phyloP scores from a whole-genome alignment of 148 eudicot species.

The Chenopodium quinoa region DNA sequence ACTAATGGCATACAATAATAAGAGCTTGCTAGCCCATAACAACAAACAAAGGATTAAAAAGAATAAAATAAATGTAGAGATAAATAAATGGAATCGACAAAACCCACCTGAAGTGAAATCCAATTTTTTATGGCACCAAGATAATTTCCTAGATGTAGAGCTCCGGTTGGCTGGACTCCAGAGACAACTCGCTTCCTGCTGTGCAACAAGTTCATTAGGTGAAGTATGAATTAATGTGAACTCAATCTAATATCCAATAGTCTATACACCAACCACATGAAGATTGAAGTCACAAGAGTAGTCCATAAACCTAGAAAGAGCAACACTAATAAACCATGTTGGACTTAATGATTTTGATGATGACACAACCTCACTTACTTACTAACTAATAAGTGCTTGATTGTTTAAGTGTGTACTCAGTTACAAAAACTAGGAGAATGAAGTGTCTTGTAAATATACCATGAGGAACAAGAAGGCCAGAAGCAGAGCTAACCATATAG shows the following conservation, averaged over 20 bases:
- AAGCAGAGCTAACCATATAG: too few relatives aligned
- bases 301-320: background rate
- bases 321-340: background rate
- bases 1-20: background rate
- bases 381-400: too few relatives aligned
- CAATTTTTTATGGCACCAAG: slow-evolving; percentile 95
- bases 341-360: too few relatives aligned
- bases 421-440: too few relatives aligned
- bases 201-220: background rate
- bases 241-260: background rate
- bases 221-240: slow-evolving; percentile 29
- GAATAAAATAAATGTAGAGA: background rate
- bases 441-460: too few relatives aligned
- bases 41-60: too few relatives aligned
- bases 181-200: slow-evolving; percentile 93
- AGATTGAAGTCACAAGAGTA: background rate
- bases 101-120: slow-evolving; percentile 71
- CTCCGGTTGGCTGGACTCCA: slow-evolving; percentile 96
- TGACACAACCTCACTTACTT: too few relatives aligned
- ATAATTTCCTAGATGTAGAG: slow-evolving; percentile 92
- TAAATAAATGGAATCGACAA: background rate
- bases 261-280: background rate
- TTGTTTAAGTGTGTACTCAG: too few relatives aligned
- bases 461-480: too few relatives aligned
- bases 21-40: background rate